Evolutionary conservation across 1,139 yeast species (phyloP), one percentile per base, ranked within the genome.

Genomic region (Kluyveromyces sp.): DNA sequence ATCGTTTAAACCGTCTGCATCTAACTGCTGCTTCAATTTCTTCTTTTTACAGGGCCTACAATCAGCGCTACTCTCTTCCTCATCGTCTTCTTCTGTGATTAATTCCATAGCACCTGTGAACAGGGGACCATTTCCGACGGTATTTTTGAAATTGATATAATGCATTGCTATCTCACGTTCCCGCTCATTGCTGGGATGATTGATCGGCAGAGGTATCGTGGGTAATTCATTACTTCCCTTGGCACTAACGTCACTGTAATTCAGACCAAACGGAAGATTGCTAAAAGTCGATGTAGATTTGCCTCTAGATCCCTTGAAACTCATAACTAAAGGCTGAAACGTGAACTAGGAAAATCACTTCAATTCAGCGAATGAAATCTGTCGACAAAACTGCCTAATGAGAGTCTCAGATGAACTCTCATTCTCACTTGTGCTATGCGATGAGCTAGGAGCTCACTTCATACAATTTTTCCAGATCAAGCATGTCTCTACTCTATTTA

Each of bases 61-160:
- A 16, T 42, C 33, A 4, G 39, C 17, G 4, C 15, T 20, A 11
- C 36, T 30, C 11, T 38, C 29, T 3, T 37, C 40, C 13, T 22
- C 18, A 13, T 31, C 41, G 3, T 31, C 36, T n/a, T 50, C 49
- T 47, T 67, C 63, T 40, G 62, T 45, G 51, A 60, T 57, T 17
- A 55, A 43, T 7, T 47, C 41, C 28, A 67, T 55, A 7, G 77
- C 66, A 0, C 94, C 95, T 0, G 94, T 78, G 58, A 71, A 83
- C 49, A 88, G 82, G 0, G 94, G 85, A 0, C 95, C 89, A 48
- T 83, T 86, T 40, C 74, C 71, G 58, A 87, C 70, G 19, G 77
- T 65, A 25, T 71, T 73, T 36, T 75, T 64, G 49, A 84, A 73
- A 46, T 78, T 74, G 29, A 82, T 72, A 46, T 80, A 75, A 52